Evolutionary conservation across 2,329 filamentous ascomycete genomes (phyloP).

Genomic region (Hymenoscyphus fructigenus): DNA sequence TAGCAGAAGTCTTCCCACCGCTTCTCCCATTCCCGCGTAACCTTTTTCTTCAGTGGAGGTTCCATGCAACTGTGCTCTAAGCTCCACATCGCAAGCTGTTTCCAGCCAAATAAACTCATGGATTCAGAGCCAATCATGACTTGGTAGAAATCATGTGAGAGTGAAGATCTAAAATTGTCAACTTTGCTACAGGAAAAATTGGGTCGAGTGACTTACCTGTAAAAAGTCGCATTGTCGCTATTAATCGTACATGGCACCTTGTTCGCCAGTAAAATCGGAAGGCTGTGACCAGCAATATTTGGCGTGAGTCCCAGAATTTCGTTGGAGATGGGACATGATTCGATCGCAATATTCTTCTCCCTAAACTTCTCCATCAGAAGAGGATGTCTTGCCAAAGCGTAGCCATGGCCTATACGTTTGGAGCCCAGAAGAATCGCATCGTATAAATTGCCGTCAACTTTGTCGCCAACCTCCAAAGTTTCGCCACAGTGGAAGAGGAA

Average conservation of each 20-base stretch:
- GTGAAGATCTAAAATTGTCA: slow-evolving; percentile 54
- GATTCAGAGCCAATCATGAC: slow-evolving; percentile 66
- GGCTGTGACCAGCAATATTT: slow-evolving; percentile 62
- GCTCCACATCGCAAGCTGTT: slow-evolving; percentile 65
- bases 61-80: slow-evolving; percentile 58
- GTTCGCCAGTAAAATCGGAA: slow-evolving; percentile 68
- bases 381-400: slow-evolving; percentile 65
- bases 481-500: slow-evolving; percentile 78
- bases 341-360: slow-evolving; percentile 64
- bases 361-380: slow-evolving; percentile 66
- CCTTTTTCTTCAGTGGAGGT: slow-evolving; percentile 42
- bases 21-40: slow-evolving; percentile 47
- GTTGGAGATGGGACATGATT: slow-evolving; percentile 76
- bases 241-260: slow-evolving; percentile 72
- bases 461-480: slow-evolving; percentile 64
- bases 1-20: slow-evolving; percentile 60
- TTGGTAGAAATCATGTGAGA: slow-evolving; percentile 78
- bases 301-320: slow-evolving; percentile 71
- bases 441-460: slow-evolving; percentile 65
- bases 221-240: slow-evolving; percentile 73
- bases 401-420: slow-evolving; percentile 73
- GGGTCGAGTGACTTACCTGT: slow-evolving; percentile 50
- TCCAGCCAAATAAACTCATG: slow-evolving; percentile 70
- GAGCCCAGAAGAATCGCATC: slow-evolving; percentile 65
- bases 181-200: neutral